phyloP scores from a whole-genome alignment of 148 eudicot species.

The Vaccinium myrtillus region DNA sequence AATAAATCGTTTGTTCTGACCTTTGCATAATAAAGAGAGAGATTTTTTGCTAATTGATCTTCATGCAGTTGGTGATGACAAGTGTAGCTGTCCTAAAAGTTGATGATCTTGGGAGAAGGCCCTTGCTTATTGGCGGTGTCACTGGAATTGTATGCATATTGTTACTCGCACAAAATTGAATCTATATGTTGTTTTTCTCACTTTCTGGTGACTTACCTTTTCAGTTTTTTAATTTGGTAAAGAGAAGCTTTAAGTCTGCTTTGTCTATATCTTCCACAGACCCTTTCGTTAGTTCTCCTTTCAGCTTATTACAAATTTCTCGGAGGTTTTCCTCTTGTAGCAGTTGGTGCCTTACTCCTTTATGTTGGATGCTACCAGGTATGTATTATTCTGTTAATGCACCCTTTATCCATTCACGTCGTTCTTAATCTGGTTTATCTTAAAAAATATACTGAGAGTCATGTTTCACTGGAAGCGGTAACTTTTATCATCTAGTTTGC shows the following conservation, averaged over 20 bases:
- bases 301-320: conserved; percentile 89
- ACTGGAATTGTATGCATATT: conserved; percentile 70
- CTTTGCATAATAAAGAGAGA: not conserved
- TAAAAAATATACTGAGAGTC: not conserved
- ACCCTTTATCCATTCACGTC: not conserved
- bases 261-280: conserved; percentile 39
- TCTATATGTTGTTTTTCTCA: not conserved
- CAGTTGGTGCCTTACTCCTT: conserved; percentile 86
- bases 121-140: conserved; percentile 88
- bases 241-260: not conserved
- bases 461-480: not conserved
- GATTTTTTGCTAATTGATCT: not conserved
- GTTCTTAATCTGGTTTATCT: not conserved
- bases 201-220: not conserved
- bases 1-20: not conserved
- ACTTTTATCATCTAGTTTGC: not conserved
- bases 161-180: not conserved
- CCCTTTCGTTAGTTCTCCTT: conserved; percentile 76
- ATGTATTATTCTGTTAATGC: conserved; percentile 26
- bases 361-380: conserved; percentile 99
- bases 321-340: conserved; percentile 66
- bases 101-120: conserved; percentile 92
- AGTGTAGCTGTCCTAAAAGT: conserved; percentile 91
- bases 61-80: conserved; percentile 79
- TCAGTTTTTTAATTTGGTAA: not conserved